Conservation (phyloP, 192 early-diverging fungal species). For the Coemansia sp. region DNA sequence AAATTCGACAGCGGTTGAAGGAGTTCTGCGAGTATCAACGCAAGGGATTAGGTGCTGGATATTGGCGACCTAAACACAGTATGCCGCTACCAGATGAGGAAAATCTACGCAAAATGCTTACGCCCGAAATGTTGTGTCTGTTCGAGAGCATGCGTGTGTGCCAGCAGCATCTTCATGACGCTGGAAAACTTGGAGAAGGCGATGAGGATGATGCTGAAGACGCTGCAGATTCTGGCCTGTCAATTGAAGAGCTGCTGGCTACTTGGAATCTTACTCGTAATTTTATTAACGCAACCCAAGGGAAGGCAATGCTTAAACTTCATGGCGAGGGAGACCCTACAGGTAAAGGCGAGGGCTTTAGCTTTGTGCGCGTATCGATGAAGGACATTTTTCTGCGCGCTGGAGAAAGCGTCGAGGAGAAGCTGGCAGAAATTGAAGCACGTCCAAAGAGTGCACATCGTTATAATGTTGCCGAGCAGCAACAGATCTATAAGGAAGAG, state of each 20-base stretch:
- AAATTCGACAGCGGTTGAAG: constrained; percentile 89
- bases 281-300: constrained; percentile 88
- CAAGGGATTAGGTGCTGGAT: constrained; percentile 81
- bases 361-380: constrained; percentile 96
- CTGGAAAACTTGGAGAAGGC: constrained; percentile 74
- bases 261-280: constrained; percentile 96
- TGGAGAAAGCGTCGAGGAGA: constrained; percentile 81
- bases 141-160: constrained; percentile 92
- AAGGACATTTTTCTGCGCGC: constrained; percentile 93
- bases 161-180: constrained; percentile 86
- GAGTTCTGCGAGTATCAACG: constrained; percentile 95
- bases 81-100: constrained; percentile 79
- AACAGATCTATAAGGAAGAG: constrained; percentile 92
- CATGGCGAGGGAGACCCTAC: constrained; percentile 97
- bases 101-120: constrained; percentile 85
- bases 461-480: constrained; percentile 91
- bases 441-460: constrained; percentile 79
- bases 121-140: constrained; percentile 93
- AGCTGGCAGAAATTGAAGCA: constrained; percentile 78
- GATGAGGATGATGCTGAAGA: constrained; percentile 69
- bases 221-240: constrained; percentile 62
- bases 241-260: constrained; percentile 91
- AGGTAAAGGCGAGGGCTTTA: constrained; percentile 92
- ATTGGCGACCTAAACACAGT: constrained; percentile 83
- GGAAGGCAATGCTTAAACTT: constrained; percentile 94